Evolutionary conservation across 208 protist species (phyloP).

Genomic region (Crithidia fasciculata): DNA sequence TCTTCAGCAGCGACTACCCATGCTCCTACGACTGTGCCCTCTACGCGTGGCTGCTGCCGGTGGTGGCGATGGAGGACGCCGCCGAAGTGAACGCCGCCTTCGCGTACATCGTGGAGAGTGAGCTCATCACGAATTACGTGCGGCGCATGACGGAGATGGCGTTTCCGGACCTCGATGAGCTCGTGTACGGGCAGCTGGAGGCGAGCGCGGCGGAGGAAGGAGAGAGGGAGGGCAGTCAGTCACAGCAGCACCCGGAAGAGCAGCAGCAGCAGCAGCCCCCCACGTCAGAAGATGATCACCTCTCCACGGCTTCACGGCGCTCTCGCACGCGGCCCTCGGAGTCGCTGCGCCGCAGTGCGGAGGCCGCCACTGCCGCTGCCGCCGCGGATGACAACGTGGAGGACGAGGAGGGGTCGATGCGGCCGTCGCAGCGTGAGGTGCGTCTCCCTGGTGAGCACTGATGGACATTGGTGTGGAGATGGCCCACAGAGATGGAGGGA

Average conservation of each 20-base stretch:
- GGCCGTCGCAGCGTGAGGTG: conserved; percentile 11
- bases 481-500: no score
- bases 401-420: neutral
- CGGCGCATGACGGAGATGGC: conserved; percentile 48
- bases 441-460: conserved; percentile 1
- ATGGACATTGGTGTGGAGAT: no score
- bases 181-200: conserved; percentile 13
- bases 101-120: conserved; percentile 49
- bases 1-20: conserved; percentile 40
- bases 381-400: neutral
- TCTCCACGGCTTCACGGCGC: neutral
- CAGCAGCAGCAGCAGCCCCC: conserved; percentile 1
- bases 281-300: conserved; percentile 7
- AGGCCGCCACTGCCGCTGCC: neutral
- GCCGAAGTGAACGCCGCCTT: conserved; percentile 49
- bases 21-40: conserved; percentile 60
- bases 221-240: neutral
- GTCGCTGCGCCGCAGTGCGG: conserved; percentile 7
- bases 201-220: no score
- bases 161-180: conserved; percentile 51
- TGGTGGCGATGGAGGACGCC: conserved; percentile 49
- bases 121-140: conserved; percentile 47
- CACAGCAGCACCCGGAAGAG: neutral
- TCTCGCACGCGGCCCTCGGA: neutral
- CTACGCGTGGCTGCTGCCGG: conserved; percentile 56